A percentile compares a stretch with the other conserved stretches of the same genome.
Conservation (phyloP, 2,329 filamentous ascomycete genomes). For the Ophiostoma ulmi region DNA sequence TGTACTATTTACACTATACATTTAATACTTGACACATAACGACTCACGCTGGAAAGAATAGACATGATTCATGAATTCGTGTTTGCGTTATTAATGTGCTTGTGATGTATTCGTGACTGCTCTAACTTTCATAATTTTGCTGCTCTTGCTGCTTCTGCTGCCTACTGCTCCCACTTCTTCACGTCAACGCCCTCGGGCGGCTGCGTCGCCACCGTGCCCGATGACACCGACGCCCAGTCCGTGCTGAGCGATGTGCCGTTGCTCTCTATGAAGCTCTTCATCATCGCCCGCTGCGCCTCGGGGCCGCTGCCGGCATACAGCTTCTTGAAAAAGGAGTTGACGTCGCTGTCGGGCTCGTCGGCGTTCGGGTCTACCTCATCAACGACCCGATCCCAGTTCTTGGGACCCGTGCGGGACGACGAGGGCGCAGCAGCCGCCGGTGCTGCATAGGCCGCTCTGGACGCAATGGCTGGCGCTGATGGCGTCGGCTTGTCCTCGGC, state of each 20-base stretch:
- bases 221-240: constrained; percentile 78
- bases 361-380: constrained; percentile 50
- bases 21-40: background rate
- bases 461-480: background rate
- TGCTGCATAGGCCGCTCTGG: background rate
- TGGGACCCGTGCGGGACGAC: constrained; percentile 66
- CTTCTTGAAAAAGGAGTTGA: constrained; percentile 84
- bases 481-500: background rate
- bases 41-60: constrained; percentile 4
- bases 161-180: constrained; percentile 56
- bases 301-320: constrained; percentile 71
- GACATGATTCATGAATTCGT: background rate
- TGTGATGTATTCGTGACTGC: no score
- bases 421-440: constrained; percentile 36
- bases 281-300: constrained; percentile 87
- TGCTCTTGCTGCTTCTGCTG: background rate
- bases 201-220: constrained; percentile 62
- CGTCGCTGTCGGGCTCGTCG: constrained; percentile 56
- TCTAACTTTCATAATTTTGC: background rate
- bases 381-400: constrained; percentile 83
- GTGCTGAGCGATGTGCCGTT: constrained; percentile 90
- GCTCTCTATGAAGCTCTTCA: constrained; percentile 94
- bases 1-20: no score
- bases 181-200: constrained; percentile 74
- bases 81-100: background rate